A percentile compares a stretch with the other conserved stretches of the same genome.
Evolutionary conservation across 1,284 basidiomycete species (phyloP).

Genomic region (Fomitopsis pinicola): DNA sequence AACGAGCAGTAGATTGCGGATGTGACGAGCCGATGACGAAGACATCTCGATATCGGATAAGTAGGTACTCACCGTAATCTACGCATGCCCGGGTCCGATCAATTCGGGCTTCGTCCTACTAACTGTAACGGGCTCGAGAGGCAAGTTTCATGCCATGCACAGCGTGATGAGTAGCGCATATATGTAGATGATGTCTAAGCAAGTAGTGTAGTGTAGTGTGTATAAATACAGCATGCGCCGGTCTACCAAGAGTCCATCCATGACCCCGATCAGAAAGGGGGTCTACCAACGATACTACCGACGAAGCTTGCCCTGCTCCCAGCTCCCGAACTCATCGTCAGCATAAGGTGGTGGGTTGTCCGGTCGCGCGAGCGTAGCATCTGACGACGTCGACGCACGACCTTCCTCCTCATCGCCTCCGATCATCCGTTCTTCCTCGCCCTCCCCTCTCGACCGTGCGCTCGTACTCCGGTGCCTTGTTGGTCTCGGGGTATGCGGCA

Average conservation of each 20-base stretch:
- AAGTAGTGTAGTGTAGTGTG: neutral
- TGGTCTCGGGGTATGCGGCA: conserved; percentile 2
- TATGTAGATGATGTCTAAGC: neutral
- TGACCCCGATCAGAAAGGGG: neutral
- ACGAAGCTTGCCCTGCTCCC: conserved; percentile 13
- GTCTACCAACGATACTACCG: neutral
- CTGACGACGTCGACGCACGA: conserved; percentile 34
- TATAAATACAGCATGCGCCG: conserved; percentile 2
- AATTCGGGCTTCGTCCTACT: neutral
- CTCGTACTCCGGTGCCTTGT: neutral
- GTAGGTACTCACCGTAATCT: no score
- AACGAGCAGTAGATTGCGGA: neutral
- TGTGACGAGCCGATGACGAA: neutral
- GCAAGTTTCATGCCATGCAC: neutral
- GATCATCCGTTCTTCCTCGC: conserved; percentile 23
- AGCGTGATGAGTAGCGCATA: neutral
- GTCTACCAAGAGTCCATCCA: no score
- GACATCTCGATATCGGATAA: neutral
- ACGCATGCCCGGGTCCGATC: neutral
- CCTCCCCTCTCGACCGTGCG: neutral
- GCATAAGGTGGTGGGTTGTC: conserved; percentile 15
- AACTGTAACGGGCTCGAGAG: neutral
- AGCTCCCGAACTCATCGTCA: conserved; percentile 25
- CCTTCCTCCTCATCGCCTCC: conserved; percentile 20
- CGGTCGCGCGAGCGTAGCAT: conserved; percentile 31